These are phyloP conservation scores for Arctium minus DNA, from an alignment of 129 eudicot genomes.

Conservation along the genomic window DNA sequence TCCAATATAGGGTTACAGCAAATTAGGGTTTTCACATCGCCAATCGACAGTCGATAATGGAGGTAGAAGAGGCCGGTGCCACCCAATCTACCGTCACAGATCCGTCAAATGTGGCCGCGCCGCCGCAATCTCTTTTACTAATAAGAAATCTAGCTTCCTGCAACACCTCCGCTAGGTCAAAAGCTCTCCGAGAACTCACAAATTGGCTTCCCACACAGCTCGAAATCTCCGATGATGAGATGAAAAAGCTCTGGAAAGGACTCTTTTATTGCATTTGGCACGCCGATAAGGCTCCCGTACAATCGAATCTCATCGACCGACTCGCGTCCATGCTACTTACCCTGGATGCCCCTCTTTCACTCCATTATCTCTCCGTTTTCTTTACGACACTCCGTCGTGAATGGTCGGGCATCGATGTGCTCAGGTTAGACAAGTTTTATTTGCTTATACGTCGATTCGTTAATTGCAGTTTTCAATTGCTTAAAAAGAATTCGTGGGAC, in stretches of 20 bases:
- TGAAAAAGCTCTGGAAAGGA: slow-evolving; percentile 87
- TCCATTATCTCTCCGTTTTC: slow-evolving; percentile 52
- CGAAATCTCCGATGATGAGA: slow-evolving; percentile 56
- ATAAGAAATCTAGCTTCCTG: slow-evolving; percentile 69
- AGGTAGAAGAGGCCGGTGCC: slow-evolving; percentile 11
- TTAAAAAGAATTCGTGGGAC: slow-evolving; percentile 54
- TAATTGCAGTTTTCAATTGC: slow-evolving; percentile 35
- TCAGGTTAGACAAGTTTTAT: slow-evolving; percentile 88
- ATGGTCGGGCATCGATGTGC: slow-evolving; percentile 81
- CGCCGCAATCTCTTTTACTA: slow-evolving; percentile 29
- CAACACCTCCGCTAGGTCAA: slow-evolving; percentile 57
- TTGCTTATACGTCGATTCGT: slow-evolving; percentile 62
- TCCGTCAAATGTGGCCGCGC: slow-evolving; percentile 14
- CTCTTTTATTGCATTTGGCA: slow-evolving; percentile 93
- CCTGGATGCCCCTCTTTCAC: slow-evolving; percentile 34
- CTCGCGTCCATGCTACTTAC: slow-evolving; percentile 48
- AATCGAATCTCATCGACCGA: slow-evolving; percentile 50
- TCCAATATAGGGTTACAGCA: slow-evolving; percentile 23
- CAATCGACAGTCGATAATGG: slow-evolving; percentile 14
- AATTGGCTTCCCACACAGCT: slow-evolving; percentile 55
- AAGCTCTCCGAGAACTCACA: slow-evolving; percentile 53
- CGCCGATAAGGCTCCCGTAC: slow-evolving; percentile 70
- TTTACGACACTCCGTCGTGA: slow-evolving; percentile 66
- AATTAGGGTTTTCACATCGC: slow-evolving; percentile 23
- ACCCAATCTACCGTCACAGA: slow-evolving; percentile 12